Evolutionary conservation across 2,329 filamentous ascomycete species (phyloP), one percentile per base, ranked within the genome.

Genomic region (Verticillium isaacii): DNA sequence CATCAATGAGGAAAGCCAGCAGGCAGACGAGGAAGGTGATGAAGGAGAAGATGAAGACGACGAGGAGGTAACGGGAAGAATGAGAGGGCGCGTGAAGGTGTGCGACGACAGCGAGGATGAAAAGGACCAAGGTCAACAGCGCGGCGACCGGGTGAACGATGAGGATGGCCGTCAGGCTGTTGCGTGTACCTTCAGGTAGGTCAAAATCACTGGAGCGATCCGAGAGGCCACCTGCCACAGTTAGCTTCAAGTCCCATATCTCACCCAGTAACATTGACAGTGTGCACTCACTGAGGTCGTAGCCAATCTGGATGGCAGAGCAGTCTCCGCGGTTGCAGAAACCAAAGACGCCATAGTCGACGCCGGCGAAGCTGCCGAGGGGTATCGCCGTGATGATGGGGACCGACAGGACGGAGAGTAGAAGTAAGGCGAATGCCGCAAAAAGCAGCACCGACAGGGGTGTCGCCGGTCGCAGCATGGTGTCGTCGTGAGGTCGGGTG

Each of bases 71-170:
- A 69, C 92, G 87, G 32, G 93, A 88, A 37, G 95, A 98, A 75
- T 98, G 94, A 9, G 92, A 91, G 17, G 94, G 90, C 25, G 87
- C 85, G 72, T 96, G 94, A 68, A 97, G 86, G 75, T 99, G 95
- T 32, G 93, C 90, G 50, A 90, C 85, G 37, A 88, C 82, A 19
- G 93, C 89, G 70, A 99, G 82, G 61, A 88, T 82, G 67, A 96
- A 87, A 82, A 94, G 94, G 71, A 96, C 81, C 60, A 99, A 83
- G 14, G 91, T 93, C 67, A 97, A 82, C 39, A 97, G 79, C 14
- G 92, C 92, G 56, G 95, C 95, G 62, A 99, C 85, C 1, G 95
- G 95, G 73, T 99, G 95, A 32, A 98, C 87, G 67, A 99, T 90
- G 61, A 99, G 85, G 66, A 98, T 93, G 54, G 90, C 85, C 0